Evolutionary conservation across 768 basidiomycete genomes (phyloP).

Genomic region (Suillus discolor): DNA sequence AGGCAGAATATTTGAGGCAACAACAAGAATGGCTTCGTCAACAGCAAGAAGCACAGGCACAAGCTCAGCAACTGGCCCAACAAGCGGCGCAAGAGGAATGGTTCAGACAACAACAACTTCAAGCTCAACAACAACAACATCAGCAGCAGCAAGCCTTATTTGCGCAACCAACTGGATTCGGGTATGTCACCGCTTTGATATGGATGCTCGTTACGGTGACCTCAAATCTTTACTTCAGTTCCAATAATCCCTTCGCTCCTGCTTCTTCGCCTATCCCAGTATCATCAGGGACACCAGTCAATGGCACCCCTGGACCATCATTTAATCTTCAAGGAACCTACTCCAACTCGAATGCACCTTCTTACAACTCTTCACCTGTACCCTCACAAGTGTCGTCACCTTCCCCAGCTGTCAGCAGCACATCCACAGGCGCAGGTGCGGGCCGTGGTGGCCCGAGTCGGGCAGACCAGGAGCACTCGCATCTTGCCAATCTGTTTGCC

Average conservation of each 20-base stretch:
- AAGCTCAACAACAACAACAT: conserved; percentile 44
- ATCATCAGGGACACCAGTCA: conserved; percentile 34
- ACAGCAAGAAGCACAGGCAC: conserved; percentile 50
- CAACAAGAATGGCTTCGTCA: conserved; percentile 76
- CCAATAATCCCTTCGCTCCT: conserved; percentile 94
- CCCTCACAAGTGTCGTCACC: conserved; percentile 44
- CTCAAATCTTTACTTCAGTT: conserved; percentile 48
- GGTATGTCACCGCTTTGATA: conserved; percentile 42
- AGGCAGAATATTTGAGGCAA: conserved; percentile 48
- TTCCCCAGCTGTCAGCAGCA: conserved; percentile 32
- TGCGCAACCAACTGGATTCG: conserved; percentile 74
- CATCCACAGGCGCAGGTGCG: conserved; percentile 16
- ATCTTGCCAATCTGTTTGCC: conserved; percentile 82
- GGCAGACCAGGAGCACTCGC: conserved; percentile 70
- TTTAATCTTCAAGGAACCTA: conserved; percentile 78
- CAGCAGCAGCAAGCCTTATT: conserved; percentile 52
- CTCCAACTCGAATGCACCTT: conserved; percentile 41
- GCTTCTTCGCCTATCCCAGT: conserved; percentile 32
- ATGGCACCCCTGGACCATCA: conserved; percentile 42
- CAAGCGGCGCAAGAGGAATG: conserved; percentile 56
- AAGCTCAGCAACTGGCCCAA: conserved; percentile 41
- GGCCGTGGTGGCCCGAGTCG: conserved; percentile 35
- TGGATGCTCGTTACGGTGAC: conserved; percentile 6
- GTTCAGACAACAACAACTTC: conserved; percentile 61
- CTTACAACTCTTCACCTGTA: conserved; percentile 40